Conservation (phyloP, 768 basidiomycete genomes). For the Leccinum subgranulosum region DNA sequence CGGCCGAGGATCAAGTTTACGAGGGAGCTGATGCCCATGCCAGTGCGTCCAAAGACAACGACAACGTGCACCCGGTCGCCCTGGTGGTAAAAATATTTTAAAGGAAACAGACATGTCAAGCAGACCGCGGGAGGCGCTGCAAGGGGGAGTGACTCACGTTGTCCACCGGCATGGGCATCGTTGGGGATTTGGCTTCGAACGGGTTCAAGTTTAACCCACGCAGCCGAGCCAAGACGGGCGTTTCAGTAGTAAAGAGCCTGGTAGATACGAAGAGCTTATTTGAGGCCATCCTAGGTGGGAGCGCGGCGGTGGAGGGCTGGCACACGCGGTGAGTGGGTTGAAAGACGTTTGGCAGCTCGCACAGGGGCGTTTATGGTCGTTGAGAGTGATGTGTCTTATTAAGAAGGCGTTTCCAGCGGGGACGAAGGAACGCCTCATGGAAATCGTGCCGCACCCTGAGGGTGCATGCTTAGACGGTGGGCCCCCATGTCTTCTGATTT, state of each 20-base stretch:
- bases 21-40: conserved; percentile 32
- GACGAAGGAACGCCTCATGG: conserved; percentile 27
- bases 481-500: conserved; percentile 3
- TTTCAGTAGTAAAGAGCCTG: conserved; percentile 23
- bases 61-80: conserved; percentile 31
- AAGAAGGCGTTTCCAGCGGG: conserved; percentile 18
- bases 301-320: background rate
- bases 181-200: conserved; percentile 19
- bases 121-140: background rate
- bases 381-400: conserved; percentile 14
- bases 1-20: conserved; percentile 31
- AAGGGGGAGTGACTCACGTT: conserved; percentile 21
- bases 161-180: conserved; percentile 28
- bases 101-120: background rate
- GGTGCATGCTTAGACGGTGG: conserved; percentile 17
- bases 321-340: conserved; percentile 17
- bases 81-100: conserved; percentile 6
- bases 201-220: conserved; percentile 26
- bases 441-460: conserved; percentile 26
- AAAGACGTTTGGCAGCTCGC: conserved; percentile 12
- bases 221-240: conserved; percentile 20
- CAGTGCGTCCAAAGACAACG: conserved; percentile 33
- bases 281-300: conserved; percentile 19
- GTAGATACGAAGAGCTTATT: conserved; percentile 18
- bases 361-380: conserved; percentile 20